Base-by-base conservation (phyloP, 1,139 yeast genomes). In the Yamadazyma taylorii region DNA sequence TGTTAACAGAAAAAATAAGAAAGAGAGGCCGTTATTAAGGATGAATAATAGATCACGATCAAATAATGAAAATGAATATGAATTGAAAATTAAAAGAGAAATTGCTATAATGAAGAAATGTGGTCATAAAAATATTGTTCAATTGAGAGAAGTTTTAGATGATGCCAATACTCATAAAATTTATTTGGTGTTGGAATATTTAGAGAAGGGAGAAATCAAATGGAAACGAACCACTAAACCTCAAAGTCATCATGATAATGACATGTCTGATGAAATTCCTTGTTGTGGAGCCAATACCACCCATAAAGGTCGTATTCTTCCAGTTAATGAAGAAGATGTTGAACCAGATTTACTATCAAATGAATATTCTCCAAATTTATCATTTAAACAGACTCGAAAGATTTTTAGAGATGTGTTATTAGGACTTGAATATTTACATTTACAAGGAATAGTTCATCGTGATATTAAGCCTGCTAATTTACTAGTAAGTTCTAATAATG, bases 391-490 rank as follows among this genome's bases (percentile, higher is more conserved):
- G 51, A 75, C 90, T 0, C 74, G 94, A 43, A 73, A 73, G 43
- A 79, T 85, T 23, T 84, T 92, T 52, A 72, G 96, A 45, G 96
- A 94, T 51, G 95, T 90, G 10, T 73, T 90, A 4, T 68, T 86
- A 24, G 99, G 98, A 0, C 69, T 94, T 34, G 98, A 94, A 59
- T 94, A 94, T 60, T 64, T 94, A 47, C 98, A 94, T 63, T 73
- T 81, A 52, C 96, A 89, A 58, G 97, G 97, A 5, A 88, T 94
- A 38, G 87, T 94, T 14, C 99, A 94, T 61, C 77, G 99, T 42
- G 99, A 94, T 61, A 92, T 94, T 42, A 94, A 94, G 58, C 99
- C 99, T 1, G 97, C 98, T 2, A 94, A 94, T 56, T 63, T 94
- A 41, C 70, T 94, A 38, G 80, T 89, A 3, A 75, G 87, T 25